Conservation (phyloP, 1,139 yeast species). For the Taphrina flavorubra region DNA sequence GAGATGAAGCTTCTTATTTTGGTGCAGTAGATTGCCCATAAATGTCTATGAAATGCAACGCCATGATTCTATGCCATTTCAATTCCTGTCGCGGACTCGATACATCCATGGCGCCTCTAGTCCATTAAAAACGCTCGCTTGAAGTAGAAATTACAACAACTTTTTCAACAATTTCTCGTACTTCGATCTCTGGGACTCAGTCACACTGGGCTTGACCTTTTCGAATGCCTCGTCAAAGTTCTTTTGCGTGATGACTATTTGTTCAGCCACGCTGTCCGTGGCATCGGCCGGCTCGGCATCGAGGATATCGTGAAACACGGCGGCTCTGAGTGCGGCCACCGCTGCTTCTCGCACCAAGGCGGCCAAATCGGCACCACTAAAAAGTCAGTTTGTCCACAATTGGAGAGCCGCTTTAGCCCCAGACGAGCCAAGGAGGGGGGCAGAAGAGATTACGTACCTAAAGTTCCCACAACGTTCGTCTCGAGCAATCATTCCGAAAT, state of each 20-base stretch:
- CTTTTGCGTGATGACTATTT: conserved; percentile 62
- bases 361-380: conserved; percentile 85
- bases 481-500: conserved; percentile 65
- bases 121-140: background rate
- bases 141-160: conserved; percentile 3
- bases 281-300: conserved; percentile 51
- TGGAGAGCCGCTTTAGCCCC: no score
- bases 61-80: background rate
- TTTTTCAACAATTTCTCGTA: conserved; percentile 59
- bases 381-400: background rate
- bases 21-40: background rate
- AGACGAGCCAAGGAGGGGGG: no score
- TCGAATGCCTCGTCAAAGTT: conserved; percentile 77
- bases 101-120: no score
- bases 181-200: conserved; percentile 78
- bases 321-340: conserved; percentile 77
- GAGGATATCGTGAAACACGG: conserved; percentile 59
- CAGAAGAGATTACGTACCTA: conserved; percentile 33
- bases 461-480: conserved; percentile 85
- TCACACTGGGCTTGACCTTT: conserved; percentile 86
- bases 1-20: background rate
- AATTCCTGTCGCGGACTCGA: no score
- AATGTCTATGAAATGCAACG: conserved; percentile 1
- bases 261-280: conserved; percentile 39
- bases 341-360: conserved; percentile 93